A percentile compares a stretch with the other conserved stretches of the same genome.
phyloP scores from a whole-genome alignment of 306 rosid species.

The Vachellia pachyceras region DNA sequence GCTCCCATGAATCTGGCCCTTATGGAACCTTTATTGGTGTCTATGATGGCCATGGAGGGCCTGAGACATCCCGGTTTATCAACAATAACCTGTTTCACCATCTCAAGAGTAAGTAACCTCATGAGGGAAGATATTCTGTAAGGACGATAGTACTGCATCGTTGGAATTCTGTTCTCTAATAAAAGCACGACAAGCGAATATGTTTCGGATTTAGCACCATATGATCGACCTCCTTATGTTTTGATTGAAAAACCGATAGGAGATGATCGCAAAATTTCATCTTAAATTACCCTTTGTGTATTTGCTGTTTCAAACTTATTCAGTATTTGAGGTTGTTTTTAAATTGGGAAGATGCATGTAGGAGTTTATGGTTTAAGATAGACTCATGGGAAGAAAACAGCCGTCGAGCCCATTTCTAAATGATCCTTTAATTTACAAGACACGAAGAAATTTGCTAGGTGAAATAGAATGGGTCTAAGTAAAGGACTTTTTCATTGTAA shows the following conservation, averaged over 20 bases:
- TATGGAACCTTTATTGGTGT: constrained; percentile 50
- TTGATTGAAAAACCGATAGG: neutral
- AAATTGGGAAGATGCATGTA: neutral
- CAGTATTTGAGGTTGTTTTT: neutral
- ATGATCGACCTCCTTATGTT: neutral
- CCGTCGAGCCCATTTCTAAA: neutral
- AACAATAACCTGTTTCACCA: constrained; percentile 47
- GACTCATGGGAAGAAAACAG: constrained; percentile 8
- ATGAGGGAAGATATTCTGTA: neutral
- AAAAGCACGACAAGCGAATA: neutral
- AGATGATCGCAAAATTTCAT: neutral
- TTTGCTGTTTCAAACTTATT: constrained; percentile 16
- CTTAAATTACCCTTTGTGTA: neutral
- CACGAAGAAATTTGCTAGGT: neutral
- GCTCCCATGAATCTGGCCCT: constrained; percentile 48
- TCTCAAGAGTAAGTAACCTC: constrained; percentile 49
- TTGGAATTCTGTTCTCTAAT: neutral
- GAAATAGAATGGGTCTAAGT: neutral
- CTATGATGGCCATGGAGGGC: constrained; percentile 52
- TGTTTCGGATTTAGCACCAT: neutral
- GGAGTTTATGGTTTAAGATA: constrained; percentile 10
- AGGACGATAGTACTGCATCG: neutral
- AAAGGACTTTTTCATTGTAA: constrained; percentile 10
- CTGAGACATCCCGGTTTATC: constrained; percentile 32
- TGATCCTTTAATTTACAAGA: neutral